Base-by-base conservation (phyloP, 148 eudicot genomes). In the Polygonum maritimum region DNA sequence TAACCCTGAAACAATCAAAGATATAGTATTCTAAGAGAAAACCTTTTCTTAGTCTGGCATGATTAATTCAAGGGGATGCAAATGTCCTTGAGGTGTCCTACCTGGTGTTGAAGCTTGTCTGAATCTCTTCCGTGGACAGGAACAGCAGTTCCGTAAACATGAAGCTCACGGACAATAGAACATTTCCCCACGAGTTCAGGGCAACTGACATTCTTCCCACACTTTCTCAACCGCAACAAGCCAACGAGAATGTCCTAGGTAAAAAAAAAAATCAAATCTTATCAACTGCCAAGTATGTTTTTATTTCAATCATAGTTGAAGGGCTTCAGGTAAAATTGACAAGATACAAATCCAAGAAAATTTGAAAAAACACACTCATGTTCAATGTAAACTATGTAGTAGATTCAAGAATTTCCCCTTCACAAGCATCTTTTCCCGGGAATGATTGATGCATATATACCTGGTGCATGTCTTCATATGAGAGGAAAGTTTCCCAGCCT, bases 401-500 rank as follows among this genome's bases (percentile, higher is more conserved):
- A 69, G 3, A 19, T 69, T 69, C 72, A 14, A 18, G 14, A 35
- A 14, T 1, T 36, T 19, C 22, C 22, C 8, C 2, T 40, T 45
- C 16, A 41, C 7, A 39, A 71, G 13, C 74, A 71, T 40, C 39
- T 51, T 10, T 19, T n/a, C 7, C 38, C 16, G 39, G 10, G 31
- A 62, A 62, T 31, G 4, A 62, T 0, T 62, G 69, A 16, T 26
- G 31, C 31, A 26, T 26, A 26, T 55, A 40, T 80, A 92, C 99
- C 97, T 95, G 99, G 52, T 84, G 90, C 48, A 88, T 88, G 83
- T 95, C 99, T 88, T 95, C 98, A 74, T 92, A 95, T 26, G 99
- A 92, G 60, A 95, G 91, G 79, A 95, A 95, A 73, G 98, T 92
- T 85, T 95, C 99, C 99, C 99, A 95, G 72, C 99, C 99, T 83